A percentile compares a stretch with the other conserved stretches of the same genome.
These are phyloP conservation scores for Chrysoporthe cubensis DNA, from an alignment of 2,329 filamentous ascomycete species.

Conservation along the genomic window DNA sequence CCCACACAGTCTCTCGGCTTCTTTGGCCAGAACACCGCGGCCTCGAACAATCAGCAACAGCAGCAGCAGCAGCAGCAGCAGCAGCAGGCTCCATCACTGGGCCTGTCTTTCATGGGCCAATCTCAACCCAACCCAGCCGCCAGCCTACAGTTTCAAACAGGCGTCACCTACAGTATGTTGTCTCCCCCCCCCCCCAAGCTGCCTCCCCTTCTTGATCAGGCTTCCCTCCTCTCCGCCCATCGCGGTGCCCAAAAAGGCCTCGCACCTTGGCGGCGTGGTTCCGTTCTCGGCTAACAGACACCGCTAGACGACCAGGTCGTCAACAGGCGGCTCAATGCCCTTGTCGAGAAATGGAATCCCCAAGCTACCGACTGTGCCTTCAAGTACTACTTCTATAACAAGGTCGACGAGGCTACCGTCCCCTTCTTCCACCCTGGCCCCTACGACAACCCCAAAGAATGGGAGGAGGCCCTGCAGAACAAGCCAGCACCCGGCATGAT, in stretches of 20 bases:
- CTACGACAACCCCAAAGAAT: slow-evolving; percentile 75
- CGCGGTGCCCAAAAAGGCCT: background rate
- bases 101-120: slow-evolving; percentile 31
- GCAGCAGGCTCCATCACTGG: slow-evolving; percentile 40
- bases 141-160: slow-evolving; percentile 58
- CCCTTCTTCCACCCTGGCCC: slow-evolving; percentile 74
- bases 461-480: slow-evolving; percentile 81
- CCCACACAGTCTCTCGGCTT: slow-evolving; percentile 36
- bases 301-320: slow-evolving; percentile 69
- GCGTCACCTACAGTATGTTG: slow-evolving; percentile 41
- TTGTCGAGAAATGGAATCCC: slow-evolving; percentile 77
- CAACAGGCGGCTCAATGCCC: slow-evolving; percentile 71
- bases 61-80: slow-evolving; percentile 37
- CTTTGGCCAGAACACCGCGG: slow-evolving; percentile 44
- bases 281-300: background rate
- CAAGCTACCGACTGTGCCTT: slow-evolving; percentile 70
- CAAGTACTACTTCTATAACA: slow-evolving; percentile 87
- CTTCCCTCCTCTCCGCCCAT: background rate
- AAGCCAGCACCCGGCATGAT: slow-evolving; percentile 78
- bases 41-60: slow-evolving; percentile 41
- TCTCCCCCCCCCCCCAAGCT: background rate
- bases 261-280: slow-evolving; percentile 22
- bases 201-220: background rate
- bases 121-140: slow-evolving; percentile 39
- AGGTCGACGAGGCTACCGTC: slow-evolving; percentile 73